Evolutionary conservation across 495 filamentous ascomycete genomes (phyloP), one percentile per base, ranked within the genome.

Genomic region (Echria macrotheca): DNA sequence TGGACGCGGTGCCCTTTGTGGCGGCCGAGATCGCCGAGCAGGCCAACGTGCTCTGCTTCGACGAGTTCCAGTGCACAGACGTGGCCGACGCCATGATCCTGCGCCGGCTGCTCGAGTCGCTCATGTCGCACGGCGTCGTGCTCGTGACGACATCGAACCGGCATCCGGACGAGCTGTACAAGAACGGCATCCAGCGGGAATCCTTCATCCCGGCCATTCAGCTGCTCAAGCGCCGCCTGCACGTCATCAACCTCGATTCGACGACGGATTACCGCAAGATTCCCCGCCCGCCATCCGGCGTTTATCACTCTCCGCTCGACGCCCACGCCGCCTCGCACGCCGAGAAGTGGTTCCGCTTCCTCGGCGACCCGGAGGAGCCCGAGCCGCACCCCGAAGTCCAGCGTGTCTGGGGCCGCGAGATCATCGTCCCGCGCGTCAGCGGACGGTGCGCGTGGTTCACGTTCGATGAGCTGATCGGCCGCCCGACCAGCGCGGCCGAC

Each of bases 71-170:
- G 62, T 96, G 91, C 65, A 98, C 93, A 19, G 93, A 98, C 71
- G 91, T 98, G 15, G 93, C 94, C 9, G 94, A 98, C 74, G 93
- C 93, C 42, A 98, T 98, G 93, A 97, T 98, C 59, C 65, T 98
- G 54, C 73, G 93, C 36, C 86, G 90, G 49, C 78, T 98, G 6
- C 78, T 97, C 17, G 89, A 96, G 62, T 75, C 76, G 4, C 78
- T 98, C 28, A 95, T 96, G 89, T 84, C 84, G 12, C 93, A 97
- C 65, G 93, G 93, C n/a, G 87, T 94, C 2, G 90, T 96, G 24
- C 78, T 98, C 46, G 83, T 98, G 31, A 96, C 94, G 19, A 98
- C 93, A 2, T 93, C 87, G n/a, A 98, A 98, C 69, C 80, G 93
- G 5, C 94, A 96, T 60, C 93, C 93, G 8, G 83, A 91, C 60